phyloP scores from a whole-genome alignment of 345 rosid genomes.

The Mallotus nudiflorus region DNA sequence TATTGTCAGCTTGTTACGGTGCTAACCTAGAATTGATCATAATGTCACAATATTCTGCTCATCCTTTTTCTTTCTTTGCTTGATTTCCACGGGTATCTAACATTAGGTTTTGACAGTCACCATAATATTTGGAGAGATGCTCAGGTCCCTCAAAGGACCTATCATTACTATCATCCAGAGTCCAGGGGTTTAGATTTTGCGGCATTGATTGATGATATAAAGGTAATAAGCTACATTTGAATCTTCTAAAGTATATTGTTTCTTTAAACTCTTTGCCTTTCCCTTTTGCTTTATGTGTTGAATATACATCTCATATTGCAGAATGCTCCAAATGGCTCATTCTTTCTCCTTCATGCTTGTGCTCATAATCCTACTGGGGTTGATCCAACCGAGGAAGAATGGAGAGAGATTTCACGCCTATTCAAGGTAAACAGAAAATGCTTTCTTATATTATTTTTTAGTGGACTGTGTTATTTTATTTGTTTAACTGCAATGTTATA shows the following conservation, averaged over 20 bases:
- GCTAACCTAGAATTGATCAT: background rate
- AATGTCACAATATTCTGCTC: background rate
- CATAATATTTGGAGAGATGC: constrained; percentile 99
- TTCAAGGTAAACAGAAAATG: constrained; percentile 52
- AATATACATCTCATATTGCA: constrained; percentile 19
- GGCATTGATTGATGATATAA: constrained; percentile 79
- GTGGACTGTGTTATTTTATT: too few species aligned
- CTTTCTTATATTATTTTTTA: too few species aligned
- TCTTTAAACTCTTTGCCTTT: background rate
- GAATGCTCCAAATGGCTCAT: constrained; percentile 93
- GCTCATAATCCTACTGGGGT: constrained; percentile 98
- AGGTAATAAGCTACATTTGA: constrained; percentile 42
- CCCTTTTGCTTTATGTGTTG: background rate
- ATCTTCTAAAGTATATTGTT: background rate
- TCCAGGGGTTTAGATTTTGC: constrained; percentile 85
- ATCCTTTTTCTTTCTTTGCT: background rate
- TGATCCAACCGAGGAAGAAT: constrained; percentile 90
- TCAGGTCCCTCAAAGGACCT: constrained; percentile 70
- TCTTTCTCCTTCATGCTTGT: constrained; percentile 92
- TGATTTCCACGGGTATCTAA: constrained; percentile 17
- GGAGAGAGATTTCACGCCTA: constrained; percentile 88
- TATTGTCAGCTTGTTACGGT: background rate
- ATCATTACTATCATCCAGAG: constrained; percentile 87
- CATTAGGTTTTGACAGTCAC: constrained; percentile 58
- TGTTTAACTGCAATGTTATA: background rate